Percentiles rank a stretch among this genome's conserved stretches.
Conservation (phyloP, 768 basidiomycete species). For the Neoboletus brunneissimus region DNA sequence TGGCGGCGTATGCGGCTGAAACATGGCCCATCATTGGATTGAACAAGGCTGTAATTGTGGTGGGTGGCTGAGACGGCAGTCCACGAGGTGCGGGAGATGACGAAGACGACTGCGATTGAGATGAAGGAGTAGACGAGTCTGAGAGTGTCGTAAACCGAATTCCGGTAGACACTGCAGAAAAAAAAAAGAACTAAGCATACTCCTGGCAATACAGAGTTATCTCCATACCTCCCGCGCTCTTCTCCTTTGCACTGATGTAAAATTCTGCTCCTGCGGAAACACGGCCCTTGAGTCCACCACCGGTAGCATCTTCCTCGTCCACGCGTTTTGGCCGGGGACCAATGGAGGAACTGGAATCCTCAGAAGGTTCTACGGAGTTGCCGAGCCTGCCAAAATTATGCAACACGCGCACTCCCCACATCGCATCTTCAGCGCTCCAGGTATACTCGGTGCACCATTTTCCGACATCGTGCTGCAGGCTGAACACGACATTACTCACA, state of each 20-base stretch:
- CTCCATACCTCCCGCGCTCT: conserved; percentile 77
- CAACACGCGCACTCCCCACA: conserved; percentile 85
- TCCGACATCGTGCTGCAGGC: conserved; percentile 88
- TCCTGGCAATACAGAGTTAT: not conserved
- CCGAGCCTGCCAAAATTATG: conserved; percentile 87
- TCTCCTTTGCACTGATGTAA: conserved; percentile 90
- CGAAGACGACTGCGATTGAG: conserved; percentile 47
- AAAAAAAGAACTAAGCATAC: conserved; percentile 3
- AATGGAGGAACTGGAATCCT: conserved; percentile 26
- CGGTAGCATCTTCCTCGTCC: conserved; percentile 92
- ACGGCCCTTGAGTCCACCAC: conserved; percentile 86
- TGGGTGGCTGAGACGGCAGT: conserved; percentile 71
- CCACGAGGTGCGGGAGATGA: conserved; percentile 30
- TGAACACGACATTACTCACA: conserved; percentile 74
- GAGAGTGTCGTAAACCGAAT: conserved; percentile 93
- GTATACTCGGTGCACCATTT: conserved; percentile 93
- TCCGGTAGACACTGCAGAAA: conserved; percentile 75
- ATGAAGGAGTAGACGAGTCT: conserved; percentile 67
- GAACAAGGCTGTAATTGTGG: conserved; percentile 90
- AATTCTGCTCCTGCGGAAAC: conserved; percentile 91
- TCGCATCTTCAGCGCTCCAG: conserved; percentile 90
- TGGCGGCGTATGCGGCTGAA: conserved; percentile 87
- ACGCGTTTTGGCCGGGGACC: conserved; percentile 63
- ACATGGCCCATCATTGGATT: conserved; percentile 97
- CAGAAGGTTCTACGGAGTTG: conserved; percentile 35